phyloP scores from a whole-genome alignment of 768 basidiomycete species.

The Serendipita vermifera region DNA sequence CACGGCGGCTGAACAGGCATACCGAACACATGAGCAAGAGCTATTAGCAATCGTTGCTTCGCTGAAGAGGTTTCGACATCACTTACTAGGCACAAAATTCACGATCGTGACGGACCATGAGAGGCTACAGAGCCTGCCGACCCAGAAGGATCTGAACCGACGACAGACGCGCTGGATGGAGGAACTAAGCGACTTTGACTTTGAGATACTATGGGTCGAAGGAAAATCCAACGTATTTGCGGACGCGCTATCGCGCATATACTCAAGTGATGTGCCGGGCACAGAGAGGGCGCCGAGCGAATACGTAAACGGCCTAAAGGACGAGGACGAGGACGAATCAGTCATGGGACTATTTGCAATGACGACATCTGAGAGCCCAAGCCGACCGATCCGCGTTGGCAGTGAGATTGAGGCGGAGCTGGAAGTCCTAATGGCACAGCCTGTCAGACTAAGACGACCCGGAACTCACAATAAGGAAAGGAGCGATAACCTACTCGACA shows the following conservation, averaged over 20 bases:
- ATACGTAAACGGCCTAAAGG: background rate
- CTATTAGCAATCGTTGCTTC: conserved; percentile 27
- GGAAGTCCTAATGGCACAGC: no score
- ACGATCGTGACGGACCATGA: conserved; percentile 25
- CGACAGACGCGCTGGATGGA: conserved; percentile 30
- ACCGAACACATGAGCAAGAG: conserved; percentile 32
- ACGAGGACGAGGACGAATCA: background rate
- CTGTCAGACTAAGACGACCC: no score
- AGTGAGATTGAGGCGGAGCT: no score
- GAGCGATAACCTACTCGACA: no score
- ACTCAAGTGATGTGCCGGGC: conserved; percentile 1
- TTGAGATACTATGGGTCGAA: conserved; percentile 21
- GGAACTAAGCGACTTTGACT: conserved; percentile 24
- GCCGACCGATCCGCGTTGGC: no score
- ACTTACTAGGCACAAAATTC: conserved; percentile 24
- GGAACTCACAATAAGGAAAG: no score
- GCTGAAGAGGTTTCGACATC: conserved; percentile 17
- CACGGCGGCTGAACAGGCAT: conserved; percentile 28
- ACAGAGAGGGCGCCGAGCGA: background rate
- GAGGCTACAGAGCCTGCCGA: conserved; percentile 21
- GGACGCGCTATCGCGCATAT: conserved; percentile 19
- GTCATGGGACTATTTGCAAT: no score
- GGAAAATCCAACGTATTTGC: conserved; percentile 25
- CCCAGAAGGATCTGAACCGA: conserved; percentile 24
- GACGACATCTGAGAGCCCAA: no score